Base-by-base conservation (phyloP, 805 yeast species). In the Zygosaccharomyces rouxii region DNA sequence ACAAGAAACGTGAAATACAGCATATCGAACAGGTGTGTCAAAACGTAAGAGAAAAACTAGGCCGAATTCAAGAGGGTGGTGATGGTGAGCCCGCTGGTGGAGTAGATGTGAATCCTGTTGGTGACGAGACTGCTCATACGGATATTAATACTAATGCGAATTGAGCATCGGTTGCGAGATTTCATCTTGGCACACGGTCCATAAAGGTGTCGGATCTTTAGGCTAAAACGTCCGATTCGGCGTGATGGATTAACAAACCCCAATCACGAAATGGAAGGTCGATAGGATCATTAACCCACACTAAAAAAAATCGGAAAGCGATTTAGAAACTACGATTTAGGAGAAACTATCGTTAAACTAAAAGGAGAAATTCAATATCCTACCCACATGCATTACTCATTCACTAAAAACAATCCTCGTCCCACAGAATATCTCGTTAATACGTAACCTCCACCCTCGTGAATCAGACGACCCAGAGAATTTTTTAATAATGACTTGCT, bases 1-100 rank as follows among this genome's bases (percentile, higher is more conserved):
- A 75, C 38, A 85, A 84, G 57, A 72, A 73, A 44, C 60, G 66
- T 4, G 84, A 83, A 51, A 83, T 84, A 7, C 66, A 62, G 31
- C 63, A 64, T 11, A 71, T 76, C 26, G 67, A 71, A 28, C 53
- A 60, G 35, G 63, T 70, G 1, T 76, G 79, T 55, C 54, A 53
- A n/a, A 68, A 69, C 19, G 77, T 77, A 26, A 68, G 68, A 37
- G 66, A 58, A 2, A 69, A 69, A 43, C 60, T 78, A 16, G 56
- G 57, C 14, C 47, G 50, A 3, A 56, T 76, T 18, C 70, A 70
- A 25, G 41, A 49, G 10, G 5, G 35, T 16, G 10, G 28, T 25
- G 11, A 16, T 5, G 7, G 10, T 7, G 10, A 35, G 16, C 10
- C 14, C n/a, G 39, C 10, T 7, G 22, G 21, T 18, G 22, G n/a